Percentiles rank a stretch among this genome's conserved stretches.
These are phyloP conservation scores for Ustanciosporium gigantosporum DNA, from an alignment of 1,284 basidiomycete species.

Conservation along the genomic window DNA sequence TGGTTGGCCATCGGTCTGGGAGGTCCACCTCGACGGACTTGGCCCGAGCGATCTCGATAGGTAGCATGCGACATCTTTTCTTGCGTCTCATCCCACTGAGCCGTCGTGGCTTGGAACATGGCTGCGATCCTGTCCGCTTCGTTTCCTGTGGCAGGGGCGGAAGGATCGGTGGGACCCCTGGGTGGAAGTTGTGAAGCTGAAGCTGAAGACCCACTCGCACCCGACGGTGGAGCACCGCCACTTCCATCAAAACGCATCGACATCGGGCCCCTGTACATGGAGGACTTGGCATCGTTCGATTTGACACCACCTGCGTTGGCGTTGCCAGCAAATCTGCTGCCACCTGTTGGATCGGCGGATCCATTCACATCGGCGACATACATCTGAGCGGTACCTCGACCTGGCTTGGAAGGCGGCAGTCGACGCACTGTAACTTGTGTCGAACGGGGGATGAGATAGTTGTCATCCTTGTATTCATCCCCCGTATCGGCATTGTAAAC, in stretches of 20 bases:
- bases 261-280: slow-evolving; percentile 64
- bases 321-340: slow-evolving; percentile 20
- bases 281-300: slow-evolving; percentile 3
- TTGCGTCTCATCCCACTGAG: slow-evolving; percentile 93
- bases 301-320: slow-evolving; percentile 24
- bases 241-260: slow-evolving; percentile 80
- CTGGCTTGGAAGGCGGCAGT: slow-evolving; percentile 78
- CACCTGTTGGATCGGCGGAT: slow-evolving; percentile 12
- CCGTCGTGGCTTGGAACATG: slow-evolving; percentile 88
- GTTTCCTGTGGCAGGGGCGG: slow-evolving; percentile 25
- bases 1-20: slow-evolving; percentile 30
- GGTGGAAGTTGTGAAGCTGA: background rate
- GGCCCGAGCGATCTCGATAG: slow-evolving; percentile 51
- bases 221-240: slow-evolving; percentile 3
- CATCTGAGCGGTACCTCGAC: slow-evolving; percentile 87
- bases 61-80: slow-evolving; percentile 84
- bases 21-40: slow-evolving; percentile 48
- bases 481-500: slow-evolving; percentile 66
- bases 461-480: slow-evolving; percentile 85
- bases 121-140: slow-evolving; percentile 71
- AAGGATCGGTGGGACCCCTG: slow-evolving; percentile 4
- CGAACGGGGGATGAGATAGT: slow-evolving; percentile 86
- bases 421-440: slow-evolving; percentile 92
- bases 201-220: background rate
- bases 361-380: slow-evolving; percentile 71